phyloP scores from a whole-genome alignment of 164 flowering plant genomes.

The Chimonanthus salicifolius region DNA sequence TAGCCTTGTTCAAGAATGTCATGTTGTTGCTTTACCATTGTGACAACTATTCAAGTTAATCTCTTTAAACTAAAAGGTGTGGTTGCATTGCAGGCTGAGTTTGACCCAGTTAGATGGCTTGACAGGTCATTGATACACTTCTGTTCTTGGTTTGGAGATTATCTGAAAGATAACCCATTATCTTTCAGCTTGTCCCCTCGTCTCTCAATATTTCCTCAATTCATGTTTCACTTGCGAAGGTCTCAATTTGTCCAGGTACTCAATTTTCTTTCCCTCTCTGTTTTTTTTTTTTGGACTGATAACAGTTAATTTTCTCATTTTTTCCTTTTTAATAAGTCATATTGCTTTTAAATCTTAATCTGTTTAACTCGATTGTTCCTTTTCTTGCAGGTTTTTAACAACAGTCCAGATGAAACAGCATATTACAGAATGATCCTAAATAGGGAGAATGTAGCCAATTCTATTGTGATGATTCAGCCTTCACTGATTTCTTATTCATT shows the following conservation, averaged over 20 bases:
- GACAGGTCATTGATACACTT: conserved; percentile 82
- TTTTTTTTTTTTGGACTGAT: neutral
- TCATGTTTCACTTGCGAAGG: conserved; percentile 82
- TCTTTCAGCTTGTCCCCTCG: conserved; percentile 86
- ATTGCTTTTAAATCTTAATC: neutral
- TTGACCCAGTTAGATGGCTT: conserved; percentile 94
- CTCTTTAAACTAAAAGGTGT: neutral
- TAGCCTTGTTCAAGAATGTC: no score
- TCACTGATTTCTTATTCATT: conserved; percentile 90
- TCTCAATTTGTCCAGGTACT: conserved; percentile 97
- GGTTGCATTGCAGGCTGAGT: conserved; percentile 69
- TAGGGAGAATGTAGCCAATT: conserved; percentile 88
- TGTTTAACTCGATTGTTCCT: neutral
- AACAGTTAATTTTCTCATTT: neutral
- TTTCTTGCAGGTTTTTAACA: conserved; percentile 48
- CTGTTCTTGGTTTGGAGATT: conserved; percentile 89
- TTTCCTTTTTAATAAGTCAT: neutral
- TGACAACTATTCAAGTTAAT: neutral
- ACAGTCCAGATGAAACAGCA: conserved; percentile 99
- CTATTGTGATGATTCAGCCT: conserved; percentile 96
- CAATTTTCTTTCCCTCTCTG: neutral
- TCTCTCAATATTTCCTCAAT: conserved; percentile 91
- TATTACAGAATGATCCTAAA: conserved; percentile 88
- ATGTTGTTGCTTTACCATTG: no score
- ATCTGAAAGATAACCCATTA: conserved; percentile 83